A percentile compares a stretch with the other conserved stretches of the same genome.
Evolutionary conservation across 2,329 filamentous ascomycete species (phyloP).

Genomic region (Stenocarpella maydis): DNA sequence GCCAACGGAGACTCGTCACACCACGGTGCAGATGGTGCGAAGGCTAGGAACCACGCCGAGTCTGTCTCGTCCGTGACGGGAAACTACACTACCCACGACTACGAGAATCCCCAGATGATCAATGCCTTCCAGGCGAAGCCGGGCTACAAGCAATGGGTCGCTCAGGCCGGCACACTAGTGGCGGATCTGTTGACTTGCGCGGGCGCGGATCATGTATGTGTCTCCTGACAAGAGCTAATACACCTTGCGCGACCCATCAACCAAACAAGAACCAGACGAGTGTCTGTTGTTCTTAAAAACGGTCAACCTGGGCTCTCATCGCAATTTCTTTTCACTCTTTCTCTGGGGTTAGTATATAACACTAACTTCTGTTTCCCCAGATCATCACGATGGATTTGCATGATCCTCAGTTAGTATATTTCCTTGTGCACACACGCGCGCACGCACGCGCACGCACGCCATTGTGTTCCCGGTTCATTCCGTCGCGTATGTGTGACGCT

Average conservation of each 20-base stretch:
- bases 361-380: conserved; percentile 36
- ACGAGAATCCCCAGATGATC: conserved; percentile 64
- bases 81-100: conserved; percentile 70
- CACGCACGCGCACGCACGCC: background rate
- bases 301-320: background rate
- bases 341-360: conserved; percentile 4
- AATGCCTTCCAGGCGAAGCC: conserved; percentile 78
- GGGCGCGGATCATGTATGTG: conserved; percentile 85
- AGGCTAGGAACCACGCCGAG: conserved; percentile 48
- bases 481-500: background rate
- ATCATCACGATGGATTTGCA: conserved; percentile 98
- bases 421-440: background rate
- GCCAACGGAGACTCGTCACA: conserved; percentile 46
- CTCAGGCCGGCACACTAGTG: conserved; percentile 93
- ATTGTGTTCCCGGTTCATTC: background rate
- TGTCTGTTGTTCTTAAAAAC: conserved; percentile 7
- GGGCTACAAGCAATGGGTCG: conserved; percentile 98
- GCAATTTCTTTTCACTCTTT: background rate
- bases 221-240: conserved; percentile 10
- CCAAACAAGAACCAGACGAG: conserved; percentile 27
- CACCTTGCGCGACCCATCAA: conserved; percentile 19
- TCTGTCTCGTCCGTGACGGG: conserved; percentile 52
- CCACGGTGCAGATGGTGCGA: conserved; percentile 47
- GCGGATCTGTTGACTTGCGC: conserved; percentile 95
- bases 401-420: conserved; percentile 72